These are phyloP conservation scores for Colletotrichum incanum DNA, from an alignment of 2,329 filamentous ascomycete genomes.

Conservation along the genomic window DNA sequence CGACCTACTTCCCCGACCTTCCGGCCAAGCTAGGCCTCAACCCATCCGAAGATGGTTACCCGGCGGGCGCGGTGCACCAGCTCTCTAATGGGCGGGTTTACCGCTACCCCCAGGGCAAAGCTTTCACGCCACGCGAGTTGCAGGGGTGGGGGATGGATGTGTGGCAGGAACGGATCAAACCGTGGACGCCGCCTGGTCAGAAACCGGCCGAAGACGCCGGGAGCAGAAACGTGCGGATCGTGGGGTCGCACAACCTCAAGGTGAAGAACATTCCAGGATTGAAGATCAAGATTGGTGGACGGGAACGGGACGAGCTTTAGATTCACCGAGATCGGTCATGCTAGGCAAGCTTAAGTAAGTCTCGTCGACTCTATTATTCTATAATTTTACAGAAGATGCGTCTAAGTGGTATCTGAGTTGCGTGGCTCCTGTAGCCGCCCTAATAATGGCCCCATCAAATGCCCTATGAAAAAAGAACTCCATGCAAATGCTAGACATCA, in stretches of 20 bases:
- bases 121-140: slow-evolving; percentile 48
- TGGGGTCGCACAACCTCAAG: slow-evolving; percentile 46
- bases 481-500: slow-evolving; percentile 32
- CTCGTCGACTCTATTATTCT: slow-evolving; percentile 20
- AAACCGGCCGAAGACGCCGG: slow-evolving; percentile 46
- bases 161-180: slow-evolving; percentile 54
- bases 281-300: slow-evolving; percentile 47
- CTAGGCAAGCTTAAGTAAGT: background rate
- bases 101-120: slow-evolving; percentile 53
- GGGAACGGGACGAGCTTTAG: slow-evolving; percentile 47
- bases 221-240: slow-evolving; percentile 44
- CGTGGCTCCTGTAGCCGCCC: slow-evolving; percentile 11
- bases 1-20: slow-evolving; percentile 54
- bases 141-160: slow-evolving; percentile 57
- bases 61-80: slow-evolving; percentile 55
- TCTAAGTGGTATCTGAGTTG: slow-evolving; percentile 23
- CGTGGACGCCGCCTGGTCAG: slow-evolving; percentile 52
- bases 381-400: slow-evolving; percentile 25
- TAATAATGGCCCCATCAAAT: slow-evolving; percentile 21
- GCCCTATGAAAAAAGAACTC: slow-evolving; percentile 22
- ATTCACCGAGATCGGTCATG: no score
- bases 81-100: slow-evolving; percentile 54
- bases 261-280: slow-evolving; percentile 48
- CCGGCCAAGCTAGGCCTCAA: slow-evolving; percentile 52
- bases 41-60: slow-evolving; percentile 44